Percentiles rank a stretch among this genome's conserved stretches.
Evolutionary conservation across 768 basidiomycete species (phyloP).

Genomic region (Tricholoma saponaceum): DNA sequence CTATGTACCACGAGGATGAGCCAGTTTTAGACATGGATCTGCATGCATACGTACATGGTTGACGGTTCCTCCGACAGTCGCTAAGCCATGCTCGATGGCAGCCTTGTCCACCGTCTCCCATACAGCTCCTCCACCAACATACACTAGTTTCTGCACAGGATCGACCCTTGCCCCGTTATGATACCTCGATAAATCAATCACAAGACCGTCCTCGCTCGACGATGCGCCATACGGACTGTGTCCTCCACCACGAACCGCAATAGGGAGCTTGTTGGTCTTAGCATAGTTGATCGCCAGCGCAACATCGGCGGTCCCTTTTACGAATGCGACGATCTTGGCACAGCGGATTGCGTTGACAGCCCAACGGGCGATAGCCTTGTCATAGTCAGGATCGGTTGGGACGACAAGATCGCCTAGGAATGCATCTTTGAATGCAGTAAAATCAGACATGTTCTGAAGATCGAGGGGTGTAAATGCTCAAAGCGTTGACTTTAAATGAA

Average conservation of each 20-base stretch:
- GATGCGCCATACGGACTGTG: neutral
- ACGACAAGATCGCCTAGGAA: neutral
- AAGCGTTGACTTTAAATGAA: no score
- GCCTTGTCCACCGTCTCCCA: conserved; percentile 1
- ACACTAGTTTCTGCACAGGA: neutral
- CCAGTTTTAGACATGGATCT: no score
- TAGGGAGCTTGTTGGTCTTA: neutral
- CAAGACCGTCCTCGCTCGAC: neutral
- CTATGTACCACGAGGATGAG: conserved; percentile 16
- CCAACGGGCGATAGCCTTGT: conserved; percentile 15
- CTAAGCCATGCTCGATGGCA: neutral
- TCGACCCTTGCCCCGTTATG: neutral
- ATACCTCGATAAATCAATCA: neutral
- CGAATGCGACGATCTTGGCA: conserved; percentile 15
- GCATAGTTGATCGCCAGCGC: conserved; percentile 13
- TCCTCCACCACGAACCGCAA: neutral
- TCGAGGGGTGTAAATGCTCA: no score
- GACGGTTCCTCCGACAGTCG: conserved; percentile 1
- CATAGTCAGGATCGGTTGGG: conserved; percentile 10
- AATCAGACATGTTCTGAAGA: neutral
- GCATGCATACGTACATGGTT: neutral
- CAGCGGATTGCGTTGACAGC: conserved; percentile 13
- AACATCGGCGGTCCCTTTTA: conserved; percentile 11
- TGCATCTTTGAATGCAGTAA: neutral
- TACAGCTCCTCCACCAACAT: neutral